Percentiles rank a stretch among this genome's conserved stretches.
Evolutionary conservation across 306 rosid genomes (phyloP).

Genomic region (Senna tora): DNA sequence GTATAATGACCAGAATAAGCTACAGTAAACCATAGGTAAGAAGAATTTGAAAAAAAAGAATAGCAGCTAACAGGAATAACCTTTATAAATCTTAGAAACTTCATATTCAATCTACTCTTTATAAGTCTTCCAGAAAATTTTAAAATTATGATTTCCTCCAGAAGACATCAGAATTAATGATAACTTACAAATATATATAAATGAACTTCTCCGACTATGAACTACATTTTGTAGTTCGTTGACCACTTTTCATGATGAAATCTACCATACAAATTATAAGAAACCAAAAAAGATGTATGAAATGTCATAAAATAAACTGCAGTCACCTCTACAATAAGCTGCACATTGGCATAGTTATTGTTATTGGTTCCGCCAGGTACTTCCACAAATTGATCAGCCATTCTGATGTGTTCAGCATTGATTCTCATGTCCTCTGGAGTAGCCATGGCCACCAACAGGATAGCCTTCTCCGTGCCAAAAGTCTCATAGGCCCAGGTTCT

Average conservation of each 20-base stretch:
- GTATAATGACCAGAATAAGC: conserved; percentile 21
- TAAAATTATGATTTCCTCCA: neutral
- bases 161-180: neutral
- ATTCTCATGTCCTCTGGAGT: conserved; percentile 99
- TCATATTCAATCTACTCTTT: neutral
- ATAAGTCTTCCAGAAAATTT: neutral
- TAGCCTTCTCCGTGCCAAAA: conserved; percentile 91
- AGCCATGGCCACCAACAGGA: conserved; percentile 98
- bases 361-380: conserved; percentile 99
- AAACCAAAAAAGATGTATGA: neutral
- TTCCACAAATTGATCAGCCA: conserved; percentile 97
- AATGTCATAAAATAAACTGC: conserved; percentile 30
- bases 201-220: neutral
- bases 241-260: conserved; percentile 24
- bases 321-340: conserved; percentile 91
- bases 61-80: conserved; percentile 24
- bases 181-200: neutral
- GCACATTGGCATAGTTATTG: conserved; percentile 98
- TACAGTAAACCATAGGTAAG: conserved; percentile 29
- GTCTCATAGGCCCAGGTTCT: conserved; percentile 97
- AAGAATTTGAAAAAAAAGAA: conserved; percentile 16
- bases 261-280: neutral
- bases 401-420: conserved; percentile 98
- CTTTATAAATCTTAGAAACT: neutral
- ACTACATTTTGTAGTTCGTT: neutral